A percentile compares a stretch with the other conserved stretches of the same genome.
phyloP scores from a whole-genome alignment of 345 rosid species.

The Viola odorata region DNA sequence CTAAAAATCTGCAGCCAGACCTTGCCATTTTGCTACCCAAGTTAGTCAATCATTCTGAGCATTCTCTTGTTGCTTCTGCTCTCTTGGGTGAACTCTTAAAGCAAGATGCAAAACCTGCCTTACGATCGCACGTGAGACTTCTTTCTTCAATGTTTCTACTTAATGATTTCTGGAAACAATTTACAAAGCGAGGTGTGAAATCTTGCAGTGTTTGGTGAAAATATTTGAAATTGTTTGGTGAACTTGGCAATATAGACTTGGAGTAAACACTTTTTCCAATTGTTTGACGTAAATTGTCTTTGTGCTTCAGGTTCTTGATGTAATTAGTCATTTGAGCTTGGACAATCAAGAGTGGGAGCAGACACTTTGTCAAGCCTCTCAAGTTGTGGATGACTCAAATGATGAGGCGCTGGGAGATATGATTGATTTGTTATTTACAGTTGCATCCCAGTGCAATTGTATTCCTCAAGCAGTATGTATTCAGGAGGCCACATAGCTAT shows the following conservation, averaged over 20 bases:
- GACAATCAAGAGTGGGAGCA: conserved; percentile 9
- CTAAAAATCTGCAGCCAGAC: conserved; percentile 10
- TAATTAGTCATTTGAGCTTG: conserved; percentile 2
- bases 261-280: not conserved
- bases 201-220: too few relatives aligned
- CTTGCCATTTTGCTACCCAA: conserved; percentile 9
- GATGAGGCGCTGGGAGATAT: conserved; percentile 3
- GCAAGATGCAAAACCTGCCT: conserved; percentile 6
- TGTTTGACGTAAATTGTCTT: not conserved
- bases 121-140: conserved; percentile 4
- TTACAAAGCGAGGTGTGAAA: too few relatives aligned
- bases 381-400: conserved; percentile 1
- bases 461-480: conserved; percentile 15
- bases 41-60: conserved; percentile 11
- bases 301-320: conserved; percentile 9
- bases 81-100: conserved; percentile 1
- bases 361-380: not conserved
- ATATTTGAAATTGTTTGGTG: too few relatives aligned
- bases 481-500: too few relatives aligned
- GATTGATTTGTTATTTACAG: conserved; percentile 8
- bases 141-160: not conserved
- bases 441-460: conserved; percentile 15
- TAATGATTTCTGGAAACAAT: too few relatives aligned
- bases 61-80: conserved; percentile 4
- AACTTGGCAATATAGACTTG: too few relatives aligned